Evolutionary conservation across 1,284 basidiomycete genomes (phyloP).

Genomic region (Ganoderma lingzhi): DNA sequence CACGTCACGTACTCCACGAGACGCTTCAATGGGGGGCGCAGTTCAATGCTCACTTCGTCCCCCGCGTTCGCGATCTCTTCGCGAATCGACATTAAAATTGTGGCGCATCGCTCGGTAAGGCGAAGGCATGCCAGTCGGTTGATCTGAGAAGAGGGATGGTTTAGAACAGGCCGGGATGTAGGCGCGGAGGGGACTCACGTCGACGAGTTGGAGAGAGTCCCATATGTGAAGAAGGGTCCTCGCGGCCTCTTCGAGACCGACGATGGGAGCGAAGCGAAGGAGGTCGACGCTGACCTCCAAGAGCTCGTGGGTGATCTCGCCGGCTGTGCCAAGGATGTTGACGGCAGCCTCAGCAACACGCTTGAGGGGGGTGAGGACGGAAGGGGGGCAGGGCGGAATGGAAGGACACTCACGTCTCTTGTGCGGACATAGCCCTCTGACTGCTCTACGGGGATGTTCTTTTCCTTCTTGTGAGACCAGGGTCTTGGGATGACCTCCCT

Average conservation of each 20-base stretch:
- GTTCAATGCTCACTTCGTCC: conserved; percentile 44
- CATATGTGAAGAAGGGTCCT: conserved; percentile 64
- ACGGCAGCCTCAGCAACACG: conserved; percentile 48
- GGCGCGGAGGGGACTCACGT: conserved; percentile 52
- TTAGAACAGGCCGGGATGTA: conserved; percentile 1
- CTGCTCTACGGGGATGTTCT: conserved; percentile 57
- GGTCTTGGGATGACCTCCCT: conserved; percentile 39
- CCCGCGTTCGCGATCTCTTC: conserved; percentile 55
- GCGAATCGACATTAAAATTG: conserved; percentile 54
- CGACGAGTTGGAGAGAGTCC: conserved; percentile 65
- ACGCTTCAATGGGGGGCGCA: conserved; percentile 49
- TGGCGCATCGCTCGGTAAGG: conserved; percentile 60
- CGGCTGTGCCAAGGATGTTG: conserved; percentile 53
- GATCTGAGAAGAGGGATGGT: conserved; percentile 47
- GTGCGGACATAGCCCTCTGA: conserved; percentile 57
- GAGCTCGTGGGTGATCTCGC: conserved; percentile 55
- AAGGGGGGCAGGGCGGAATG: conserved; percentile 4
- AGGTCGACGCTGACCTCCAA: conserved; percentile 55
- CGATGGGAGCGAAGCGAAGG: conserved; percentile 62
- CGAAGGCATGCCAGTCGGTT: conserved; percentile 61
- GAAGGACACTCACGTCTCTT: conserved; percentile 49
- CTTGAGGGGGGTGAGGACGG: conserved; percentile 21
- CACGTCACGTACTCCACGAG: conserved; percentile 57
- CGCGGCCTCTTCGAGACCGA: conserved; percentile 61
- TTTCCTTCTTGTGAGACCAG: conserved; percentile 43